Evolutionary conservation across 345 rosid genomes (phyloP).

Genomic region (Psidium guajava): DNA sequence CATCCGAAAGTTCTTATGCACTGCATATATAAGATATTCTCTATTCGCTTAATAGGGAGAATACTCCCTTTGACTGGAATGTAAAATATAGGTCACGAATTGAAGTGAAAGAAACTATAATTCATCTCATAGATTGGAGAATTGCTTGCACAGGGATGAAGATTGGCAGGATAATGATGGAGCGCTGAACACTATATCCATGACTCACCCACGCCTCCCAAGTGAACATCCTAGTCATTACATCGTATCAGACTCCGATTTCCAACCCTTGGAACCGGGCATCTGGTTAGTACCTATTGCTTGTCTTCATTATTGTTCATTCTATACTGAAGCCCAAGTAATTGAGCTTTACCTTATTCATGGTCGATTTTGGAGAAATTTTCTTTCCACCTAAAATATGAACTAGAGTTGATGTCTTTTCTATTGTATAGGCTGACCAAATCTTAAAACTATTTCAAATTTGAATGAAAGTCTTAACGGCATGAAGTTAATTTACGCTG

Average conservation of each 20-base stretch:
- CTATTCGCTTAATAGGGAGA: neutral
- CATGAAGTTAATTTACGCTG: neutral
- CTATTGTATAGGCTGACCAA: too few relatives aligned
- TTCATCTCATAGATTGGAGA: neutral
- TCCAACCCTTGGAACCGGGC: constrained; percentile 65
- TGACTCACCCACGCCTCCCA: constrained; percentile 88
- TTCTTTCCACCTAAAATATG: neutral
- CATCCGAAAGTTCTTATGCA: neutral
- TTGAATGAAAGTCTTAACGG: neutral
- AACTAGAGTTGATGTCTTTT: neutral
- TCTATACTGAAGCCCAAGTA: neutral
- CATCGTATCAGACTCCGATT: constrained; percentile 44
- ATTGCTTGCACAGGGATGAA: constrained; percentile 50
- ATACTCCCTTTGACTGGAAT: neutral
- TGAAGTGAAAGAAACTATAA: neutral
- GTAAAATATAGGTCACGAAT: neutral
- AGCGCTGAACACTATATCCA: constrained; percentile 83
- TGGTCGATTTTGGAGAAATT: neutral
- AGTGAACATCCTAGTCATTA: constrained; percentile 52
- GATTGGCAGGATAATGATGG: constrained; percentile 98
- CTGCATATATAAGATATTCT: neutral
- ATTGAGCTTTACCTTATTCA: neutral
- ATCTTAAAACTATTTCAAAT: neutral
- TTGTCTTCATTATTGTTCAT: neutral
- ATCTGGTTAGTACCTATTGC: constrained; percentile 57